Percentiles rank a stretch among this genome's conserved stretches.
Conservation (phyloP, 768 basidiomycete species). For the Mycena pura region DNA sequence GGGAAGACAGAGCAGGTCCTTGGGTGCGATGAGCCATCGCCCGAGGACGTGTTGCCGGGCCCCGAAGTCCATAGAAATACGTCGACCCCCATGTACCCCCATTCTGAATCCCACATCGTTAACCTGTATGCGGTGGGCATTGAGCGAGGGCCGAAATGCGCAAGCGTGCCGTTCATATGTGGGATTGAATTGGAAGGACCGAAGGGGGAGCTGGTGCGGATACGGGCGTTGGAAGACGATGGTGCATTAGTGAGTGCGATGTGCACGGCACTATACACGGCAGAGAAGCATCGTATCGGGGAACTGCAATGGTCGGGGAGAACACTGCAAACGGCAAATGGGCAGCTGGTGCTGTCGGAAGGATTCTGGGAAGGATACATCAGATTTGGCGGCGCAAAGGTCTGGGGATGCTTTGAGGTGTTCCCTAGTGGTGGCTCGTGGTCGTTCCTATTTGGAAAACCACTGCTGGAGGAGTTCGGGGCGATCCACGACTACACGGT, state of each 20-base stretch:
- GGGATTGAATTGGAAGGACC: conserved; percentile 20
- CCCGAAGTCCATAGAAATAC: background rate
- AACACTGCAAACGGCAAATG: conserved; percentile 40
- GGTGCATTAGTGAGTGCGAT: conserved; percentile 29
- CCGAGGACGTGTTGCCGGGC: background rate
- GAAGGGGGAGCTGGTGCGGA: conserved; percentile 16
- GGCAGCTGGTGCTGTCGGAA: conserved; percentile 28
- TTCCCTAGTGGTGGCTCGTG: conserved; percentile 29
- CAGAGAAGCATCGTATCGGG: background rate
- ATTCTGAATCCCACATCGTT: background rate
- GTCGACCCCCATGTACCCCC: background rate
- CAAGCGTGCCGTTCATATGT: conserved; percentile 12
- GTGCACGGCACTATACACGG: conserved; percentile 1
- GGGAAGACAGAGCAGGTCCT: background rate
- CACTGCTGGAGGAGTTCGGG: conserved; percentile 16
- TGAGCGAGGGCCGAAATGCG: background rate
- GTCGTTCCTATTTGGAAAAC: conserved; percentile 24
- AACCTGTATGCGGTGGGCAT: conserved; percentile 8
- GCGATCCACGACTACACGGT: conserved; percentile 23
- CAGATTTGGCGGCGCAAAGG: conserved; percentile 8
- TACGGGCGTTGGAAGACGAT: conserved; percentile 17
- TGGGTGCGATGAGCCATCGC: background rate
- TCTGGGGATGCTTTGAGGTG: conserved; percentile 24
- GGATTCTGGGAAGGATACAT: conserved; percentile 32
- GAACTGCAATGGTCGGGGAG: conserved; percentile 8